Evolutionary conservation across 129 eudicot genomes (phyloP).

Genomic region (Kitagawia praeruptora): DNA sequence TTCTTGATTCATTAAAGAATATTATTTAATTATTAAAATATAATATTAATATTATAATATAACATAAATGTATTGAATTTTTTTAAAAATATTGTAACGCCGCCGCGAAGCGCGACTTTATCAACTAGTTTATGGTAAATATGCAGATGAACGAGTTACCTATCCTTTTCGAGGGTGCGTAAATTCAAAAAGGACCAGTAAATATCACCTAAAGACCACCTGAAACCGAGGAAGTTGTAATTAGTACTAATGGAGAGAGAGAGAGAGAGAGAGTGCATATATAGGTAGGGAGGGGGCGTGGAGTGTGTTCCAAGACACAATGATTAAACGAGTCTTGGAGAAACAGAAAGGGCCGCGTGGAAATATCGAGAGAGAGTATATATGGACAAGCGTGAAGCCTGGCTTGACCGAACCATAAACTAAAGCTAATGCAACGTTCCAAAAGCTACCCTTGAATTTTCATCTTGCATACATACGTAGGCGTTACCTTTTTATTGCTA

Average conservation of each 20-base stretch:
- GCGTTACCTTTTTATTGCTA: background rate
- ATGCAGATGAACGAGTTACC: too few relatives aligned
- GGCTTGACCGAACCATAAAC: slow-evolving; percentile 21
- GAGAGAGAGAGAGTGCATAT: background rate
- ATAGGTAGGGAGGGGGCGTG: background rate
- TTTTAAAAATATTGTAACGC: too few relatives aligned
- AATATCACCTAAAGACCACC: background rate
- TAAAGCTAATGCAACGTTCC: background rate
- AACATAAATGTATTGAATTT: too few relatives aligned
- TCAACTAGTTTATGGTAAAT: too few relatives aligned
- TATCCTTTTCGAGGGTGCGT: too few relatives aligned
- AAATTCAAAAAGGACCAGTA: background rate
- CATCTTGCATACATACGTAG: background rate
- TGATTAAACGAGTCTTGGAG: background rate
- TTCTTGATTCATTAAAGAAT: too few relatives aligned
- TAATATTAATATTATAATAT: too few relatives aligned
- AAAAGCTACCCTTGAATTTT: background rate
- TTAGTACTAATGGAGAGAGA: background rate
- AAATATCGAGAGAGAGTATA: background rate
- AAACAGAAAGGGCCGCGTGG: slow-evolving; percentile 8
- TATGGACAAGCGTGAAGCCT: slow-evolving; percentile 4
- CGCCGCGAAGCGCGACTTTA: too few relatives aligned
- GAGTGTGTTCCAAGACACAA: slow-evolving; percentile 2
- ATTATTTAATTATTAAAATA: too few relatives aligned
- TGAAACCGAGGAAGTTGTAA: background rate